Percentiles rank a stretch among this genome's conserved stretches.
phyloP scores from a whole-genome alignment of 2,329 filamentous ascomycete genomes.

The Alternaria incomplexa region DNA sequence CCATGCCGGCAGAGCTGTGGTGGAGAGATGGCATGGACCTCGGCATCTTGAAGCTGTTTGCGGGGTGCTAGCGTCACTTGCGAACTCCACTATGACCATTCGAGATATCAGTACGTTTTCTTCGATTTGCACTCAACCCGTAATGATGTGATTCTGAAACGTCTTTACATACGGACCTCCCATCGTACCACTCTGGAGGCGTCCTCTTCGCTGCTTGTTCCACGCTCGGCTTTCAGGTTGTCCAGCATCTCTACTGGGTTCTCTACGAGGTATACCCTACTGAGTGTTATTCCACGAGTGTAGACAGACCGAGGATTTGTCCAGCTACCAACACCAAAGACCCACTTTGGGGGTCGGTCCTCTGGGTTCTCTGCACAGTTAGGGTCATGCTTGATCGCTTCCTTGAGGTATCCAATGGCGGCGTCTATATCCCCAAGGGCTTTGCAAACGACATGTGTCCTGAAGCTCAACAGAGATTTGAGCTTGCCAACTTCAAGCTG shows the following conservation, averaged over 20 bases:
- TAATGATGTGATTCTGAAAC: not conserved
- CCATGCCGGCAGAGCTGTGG: conserved; percentile 19
- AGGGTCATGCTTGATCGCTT: conserved; percentile 6
- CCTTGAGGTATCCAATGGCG: conserved; percentile 7
- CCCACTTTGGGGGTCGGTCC: not conserved
- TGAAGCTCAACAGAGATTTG: conserved; percentile 5
- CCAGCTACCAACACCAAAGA: not conserved
- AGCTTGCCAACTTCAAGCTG: not conserved
- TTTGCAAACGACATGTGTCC: conserved; percentile 9
- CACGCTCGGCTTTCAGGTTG: conserved; percentile 1
- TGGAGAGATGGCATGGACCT: conserved; percentile 24
- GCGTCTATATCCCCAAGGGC: conserved; percentile 10
- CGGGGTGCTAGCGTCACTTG: conserved; percentile 6
- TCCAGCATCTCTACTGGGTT: not conserved
- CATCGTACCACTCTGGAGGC: not conserved
- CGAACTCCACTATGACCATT: not conserved
- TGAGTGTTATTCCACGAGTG: not conserved
- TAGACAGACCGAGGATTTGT: no score
- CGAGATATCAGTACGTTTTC: not conserved
- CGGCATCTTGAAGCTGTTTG: conserved; percentile 16
- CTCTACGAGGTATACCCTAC: not conserved
- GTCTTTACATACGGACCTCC: not conserved
- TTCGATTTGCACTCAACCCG: not conserved
- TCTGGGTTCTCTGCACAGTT: not conserved
- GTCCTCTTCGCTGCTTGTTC: not conserved